Evolutionary conservation across 371 early-diverging fungal species (phyloP), one percentile per base, ranked within the genome.

Genomic region (Cokeromyces recurvatus): DNA sequence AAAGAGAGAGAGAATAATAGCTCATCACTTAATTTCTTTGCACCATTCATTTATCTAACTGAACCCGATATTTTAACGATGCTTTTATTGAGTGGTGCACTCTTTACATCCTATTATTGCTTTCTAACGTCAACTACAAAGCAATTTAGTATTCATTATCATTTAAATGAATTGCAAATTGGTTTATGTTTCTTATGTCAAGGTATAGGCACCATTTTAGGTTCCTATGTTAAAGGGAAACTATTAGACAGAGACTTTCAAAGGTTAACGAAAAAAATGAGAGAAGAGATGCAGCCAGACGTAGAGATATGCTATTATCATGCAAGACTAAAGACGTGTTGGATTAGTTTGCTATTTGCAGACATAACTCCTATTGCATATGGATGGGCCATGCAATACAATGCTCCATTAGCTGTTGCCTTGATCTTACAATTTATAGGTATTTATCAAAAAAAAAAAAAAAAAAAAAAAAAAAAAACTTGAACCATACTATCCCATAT

Each of bases 201-300:
- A 24, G 66, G 68, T 8, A 14, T 50, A 9, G 71, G 68, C 16
- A 48, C 59, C n/a, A 45, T 65, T 6, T 5, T 58, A 14, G 71
- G 68, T 0, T 57, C 63, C 8, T 42, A 54, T 7, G 12, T 43
- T 0, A 52, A 46, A 29, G 65, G 68, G 7, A 56, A 47, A 10
- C 39, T 67, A 5, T 19, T 71, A 9, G 62, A 71, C 37, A 45
- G 57, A 21, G 66, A 71, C n/a, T 65, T 54, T n/a, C 35, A 31
- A 21, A 39, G 46, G 12, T 36, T 38, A 7, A 50, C 44, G 1
- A 31, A 42, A 20, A 46, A 51, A 19, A 21, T 32, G 14, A 23
- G 17, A 25, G 20, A 23, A 17, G 32, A 14, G 9, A 24, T 29
- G 4, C 32, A 47, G 5, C 57, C 55, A 4, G 51, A 58, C 6